Evolutionary conservation across 2,329 filamentous ascomycete species (phyloP), one percentile per base, ranked within the genome.

Genomic region (Aspergillus caelatus): DNA sequence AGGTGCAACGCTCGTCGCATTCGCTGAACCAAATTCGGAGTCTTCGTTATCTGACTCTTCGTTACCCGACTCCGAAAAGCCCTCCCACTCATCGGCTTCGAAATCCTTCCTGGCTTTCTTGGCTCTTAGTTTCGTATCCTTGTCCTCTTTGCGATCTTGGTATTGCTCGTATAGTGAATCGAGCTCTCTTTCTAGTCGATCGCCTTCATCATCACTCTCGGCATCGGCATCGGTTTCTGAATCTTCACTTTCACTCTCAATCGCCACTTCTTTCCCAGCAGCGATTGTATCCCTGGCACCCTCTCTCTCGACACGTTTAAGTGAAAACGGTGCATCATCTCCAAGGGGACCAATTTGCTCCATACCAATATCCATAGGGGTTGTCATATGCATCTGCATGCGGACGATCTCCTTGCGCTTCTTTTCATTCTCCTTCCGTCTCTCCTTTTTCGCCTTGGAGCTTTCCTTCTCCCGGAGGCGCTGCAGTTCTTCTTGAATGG

Each of bases 381-480:
- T 91, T 2, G 90, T 90, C 95, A 99, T 99, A 80, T 97, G 90
- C 82, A 99, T 88, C 78, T 99, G 95, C 90, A 99, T 91, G 39
- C 95, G 89, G n/a, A 96, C 85, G 64, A 98, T 93, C 68, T 98
- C 95, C 70, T 92, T 95, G 70, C 95, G 92, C 79, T 96, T 98
- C 77, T 89, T 89, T 78, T 99, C 95, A 68, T 99, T 99, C 64
- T 96, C 93, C 71, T 86, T 91, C 68, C 94, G 86, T 69, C 90
- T 88, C 72, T 96, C 91, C 71, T 93, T 90, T 81, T 93, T 96
- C 78, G 89, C 94, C 70, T 89, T 89, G 26, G 89, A 78, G 50
- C 81, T 87, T 67, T 95, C 91, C 72, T 89, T 90, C 30, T 98
- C 93, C 69, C 91, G 91, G 72, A 98, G 83, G 4, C 85, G 85